Evolutionary conservation across 192 early-diverging fungal genomes (phyloP).

Genomic region (Rhizoclosmatium globosum): DNA sequence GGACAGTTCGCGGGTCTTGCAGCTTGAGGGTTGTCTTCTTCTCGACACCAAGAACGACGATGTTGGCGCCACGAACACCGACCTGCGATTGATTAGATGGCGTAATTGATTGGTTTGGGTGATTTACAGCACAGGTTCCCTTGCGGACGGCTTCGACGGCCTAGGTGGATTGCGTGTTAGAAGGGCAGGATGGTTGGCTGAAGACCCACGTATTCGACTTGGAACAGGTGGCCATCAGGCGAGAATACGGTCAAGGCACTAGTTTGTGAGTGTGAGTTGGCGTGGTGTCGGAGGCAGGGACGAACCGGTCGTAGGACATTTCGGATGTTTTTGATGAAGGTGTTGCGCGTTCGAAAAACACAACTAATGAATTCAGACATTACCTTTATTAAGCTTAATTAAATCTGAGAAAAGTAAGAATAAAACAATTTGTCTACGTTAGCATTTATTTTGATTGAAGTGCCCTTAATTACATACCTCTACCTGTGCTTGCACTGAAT

Average conservation of each 20-base stretch:
- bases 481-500: too few relatives aligned
- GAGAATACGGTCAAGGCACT: constrained; percentile 96
- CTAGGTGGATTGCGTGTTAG: constrained; percentile 31
- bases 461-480: too few relatives aligned
- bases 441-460: neutral
- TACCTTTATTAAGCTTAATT: too few relatives aligned
- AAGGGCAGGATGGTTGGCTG: neutral
- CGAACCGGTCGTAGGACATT: constrained; percentile 34
- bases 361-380: neutral
- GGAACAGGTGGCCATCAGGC: constrained; percentile 98
- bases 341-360: neutral
- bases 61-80: constrained; percentile 90
- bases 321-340: neutral
- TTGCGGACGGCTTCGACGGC: constrained; percentile 97
- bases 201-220: constrained; percentile 88
- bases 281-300: neutral
- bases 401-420: too few relatives aligned
- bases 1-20: constrained; percentile 95
- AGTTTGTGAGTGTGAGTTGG: neutral
- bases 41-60: constrained; percentile 95
- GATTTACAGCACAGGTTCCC: constrained; percentile 94
- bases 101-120: neutral
- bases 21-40: constrained; percentile 95
- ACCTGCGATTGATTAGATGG: constrained; percentile 69
- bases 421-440: too few relatives aligned